Evolutionary conservation across 257 asterid species (phyloP), one percentile per base, ranked within the genome.

Genomic region (Ligustrum vulgare): DNA sequence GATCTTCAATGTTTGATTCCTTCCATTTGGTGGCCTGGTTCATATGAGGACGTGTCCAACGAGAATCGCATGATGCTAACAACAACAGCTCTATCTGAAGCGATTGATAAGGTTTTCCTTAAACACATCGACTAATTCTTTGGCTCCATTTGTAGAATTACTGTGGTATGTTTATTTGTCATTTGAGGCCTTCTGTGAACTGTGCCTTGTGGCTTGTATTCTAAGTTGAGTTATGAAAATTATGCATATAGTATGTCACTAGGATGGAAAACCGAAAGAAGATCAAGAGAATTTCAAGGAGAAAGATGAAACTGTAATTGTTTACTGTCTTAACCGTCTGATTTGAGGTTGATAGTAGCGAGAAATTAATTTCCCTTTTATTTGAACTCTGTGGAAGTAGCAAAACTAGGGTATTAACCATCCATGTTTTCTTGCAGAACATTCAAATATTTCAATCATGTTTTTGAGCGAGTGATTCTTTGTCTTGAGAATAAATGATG

Each of bases 21-120:
- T 84, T 89, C 93, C 33, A 96, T 94, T 18, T 94, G 96, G 96
- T 94, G 98, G 97, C 93, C 97, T 79, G 98, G 96, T 72, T 89
- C 97, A 70, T 84, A 82, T 80, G 98, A 92, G 81, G 97, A 94
- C 70, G 74, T 84, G 58, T 86, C 92, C 69, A 84, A 85, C 60
- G 98, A 90, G 85, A 89, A 86, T 78, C 85, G 97, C 92, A 90
- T 94, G 98, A 68, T 82, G 45, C 86, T 92, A 83, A 92, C 98
- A 9, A 90, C 98, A 37, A 81, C 91, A 37, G 98, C 98, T 82
- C 83, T 94, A 77, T 89, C 93, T 35, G 98, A 94, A 82, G 93
- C 97, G 64, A 81, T 92, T 51, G 87, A 83, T 74, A 88, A 90
- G 97, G 98, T 94, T 78, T 68, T 80, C 43, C 41, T 36, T 77